Conservation (phyloP, 495 filamentous ascomycete species). For the Massariosphaeria phaeospora region DNA sequence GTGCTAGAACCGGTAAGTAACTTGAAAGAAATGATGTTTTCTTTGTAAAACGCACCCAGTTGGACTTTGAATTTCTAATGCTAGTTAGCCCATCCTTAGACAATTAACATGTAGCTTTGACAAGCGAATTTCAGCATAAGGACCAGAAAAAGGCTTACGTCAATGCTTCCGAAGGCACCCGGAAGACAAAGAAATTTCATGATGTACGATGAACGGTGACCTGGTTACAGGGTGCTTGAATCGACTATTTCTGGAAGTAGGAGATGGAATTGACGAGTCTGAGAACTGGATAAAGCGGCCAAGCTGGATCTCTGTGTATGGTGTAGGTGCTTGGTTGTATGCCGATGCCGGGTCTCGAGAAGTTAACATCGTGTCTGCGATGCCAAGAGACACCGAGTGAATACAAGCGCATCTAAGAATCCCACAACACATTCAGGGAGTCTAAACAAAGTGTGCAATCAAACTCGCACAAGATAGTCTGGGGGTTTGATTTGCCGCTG, state of each 20-base stretch:
- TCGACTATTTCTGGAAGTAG: background rate
- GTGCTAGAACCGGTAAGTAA: too few species aligned
- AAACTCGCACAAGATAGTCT: background rate
- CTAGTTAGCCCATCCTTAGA: background rate
- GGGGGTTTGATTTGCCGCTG: background rate
- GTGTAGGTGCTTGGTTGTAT: too few species aligned
- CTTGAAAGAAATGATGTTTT: too few species aligned
- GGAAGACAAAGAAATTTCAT: constrained; percentile 9
- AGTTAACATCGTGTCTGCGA: too few species aligned
- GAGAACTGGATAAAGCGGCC: background rate
- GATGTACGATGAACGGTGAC: background rate
- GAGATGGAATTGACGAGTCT: background rate
- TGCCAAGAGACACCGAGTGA: too few species aligned
- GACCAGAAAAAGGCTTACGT: constrained; percentile 40
- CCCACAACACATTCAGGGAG: too few species aligned
- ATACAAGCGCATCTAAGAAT: too few species aligned
- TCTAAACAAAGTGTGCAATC: too few species aligned
- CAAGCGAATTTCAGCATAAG: constrained; percentile 3
- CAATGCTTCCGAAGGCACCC: constrained; percentile 48
- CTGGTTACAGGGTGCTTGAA: background rate
- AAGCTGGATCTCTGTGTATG: background rate
- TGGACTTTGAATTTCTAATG: constrained; percentile 52
- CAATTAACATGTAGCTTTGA: background rate
- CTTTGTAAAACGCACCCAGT: too few species aligned
- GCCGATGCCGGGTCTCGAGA: too few species aligned